Percentiles rank a stretch among this genome's conserved stretches.
Conservation (phyloP, 106 monocot genomes). For the Alisma plantagoaquatica region DNA sequence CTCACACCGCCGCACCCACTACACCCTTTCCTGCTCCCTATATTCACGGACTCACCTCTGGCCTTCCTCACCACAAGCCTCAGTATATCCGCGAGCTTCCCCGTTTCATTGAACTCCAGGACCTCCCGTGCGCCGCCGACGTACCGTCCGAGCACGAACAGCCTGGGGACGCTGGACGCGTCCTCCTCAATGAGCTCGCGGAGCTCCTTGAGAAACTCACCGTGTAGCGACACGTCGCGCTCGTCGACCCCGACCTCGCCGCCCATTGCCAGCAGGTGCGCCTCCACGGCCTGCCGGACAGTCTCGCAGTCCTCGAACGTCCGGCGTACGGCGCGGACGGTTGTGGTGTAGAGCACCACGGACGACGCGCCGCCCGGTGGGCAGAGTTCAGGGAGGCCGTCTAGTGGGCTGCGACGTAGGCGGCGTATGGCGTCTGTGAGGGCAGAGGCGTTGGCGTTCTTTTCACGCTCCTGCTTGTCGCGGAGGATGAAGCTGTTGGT, state of each 20-base stretch:
- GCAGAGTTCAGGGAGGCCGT: constrained; percentile 35
- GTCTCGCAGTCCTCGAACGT: constrained; percentile 88
- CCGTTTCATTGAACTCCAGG: constrained; percentile 53
- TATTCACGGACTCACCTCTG: constrained; percentile 5
- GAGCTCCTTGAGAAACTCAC: constrained; percentile 74
- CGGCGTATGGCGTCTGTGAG: constrained; percentile 14
- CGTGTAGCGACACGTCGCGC: constrained; percentile 85
- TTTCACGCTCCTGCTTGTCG: constrained; percentile 38
- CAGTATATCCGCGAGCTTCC: constrained; percentile 68
- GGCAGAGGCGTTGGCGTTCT: background rate
- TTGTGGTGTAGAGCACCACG: constrained; percentile 86
- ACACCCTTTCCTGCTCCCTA: constrained; percentile 36
- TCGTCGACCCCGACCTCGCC: constrained; percentile 51
- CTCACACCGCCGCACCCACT: constrained; percentile 72
- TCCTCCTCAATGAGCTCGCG: constrained; percentile 49
- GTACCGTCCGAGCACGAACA: constrained; percentile 76
- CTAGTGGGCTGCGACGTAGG: constrained; percentile 55
- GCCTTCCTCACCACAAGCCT: constrained; percentile 22
- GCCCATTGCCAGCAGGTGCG: constrained; percentile 21
- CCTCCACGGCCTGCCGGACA: constrained; percentile 48
- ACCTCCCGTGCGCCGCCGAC: constrained; percentile 72
- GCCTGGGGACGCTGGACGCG: constrained; percentile 45
- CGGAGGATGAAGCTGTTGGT: constrained; percentile 71
- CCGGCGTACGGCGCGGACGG: constrained; percentile 66
- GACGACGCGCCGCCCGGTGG: constrained; percentile 57